Base-by-base conservation (phyloP, 2,329 filamentous ascomycete species). In the Leptosphaerulina australis region DNA sequence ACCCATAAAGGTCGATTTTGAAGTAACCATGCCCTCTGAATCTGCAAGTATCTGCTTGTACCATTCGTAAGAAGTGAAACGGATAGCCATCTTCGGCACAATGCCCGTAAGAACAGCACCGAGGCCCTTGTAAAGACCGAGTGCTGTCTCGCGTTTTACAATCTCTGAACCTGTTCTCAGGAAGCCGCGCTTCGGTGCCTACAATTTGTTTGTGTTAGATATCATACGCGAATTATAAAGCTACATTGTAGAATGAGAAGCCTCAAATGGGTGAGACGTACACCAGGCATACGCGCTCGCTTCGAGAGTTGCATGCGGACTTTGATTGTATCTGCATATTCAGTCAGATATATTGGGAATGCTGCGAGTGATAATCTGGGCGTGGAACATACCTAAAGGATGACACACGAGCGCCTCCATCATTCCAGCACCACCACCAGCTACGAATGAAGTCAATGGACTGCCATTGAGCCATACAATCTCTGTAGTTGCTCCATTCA, bases 61-160 rank as follows among this genome's bases (percentile, higher is more conserved):
- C 71, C 84, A 85, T 75, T 97, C 94, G 76, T 97, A 99, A 46
- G 90, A 96, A 37, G 93, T 96, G 78, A 99, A 99, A 29, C 94
- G 90, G 73, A 97, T 99, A 55, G 94, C 94, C 94, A 99, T 99
- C 78, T 99, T 99, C 46, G 94, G 94, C 17, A 99, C 85, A 73
- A 99, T 99, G 61, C 94, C 94, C 18, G 92, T 97, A 51, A 97
- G 75, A 31, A 99, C 94, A 46, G 94, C 94, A 55, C 94, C 94
- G n/a, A 99, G 84, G 61, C 94, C 94, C 80, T 99, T 99, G 83
- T 99, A 99, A 50, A 99, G 79, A 58, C 89, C 94, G 26, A 99
- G 79, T 1, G 91, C 90, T 11, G 94, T 97, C 79, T 99, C 94
- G 67, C 88, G 87, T 71, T 84, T 84, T 45, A 96, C 85, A 66